Evolutionary conservation across 352 stramenopile genomes (phyloP).

Genomic region (Phytophthora hybrid): DNA sequence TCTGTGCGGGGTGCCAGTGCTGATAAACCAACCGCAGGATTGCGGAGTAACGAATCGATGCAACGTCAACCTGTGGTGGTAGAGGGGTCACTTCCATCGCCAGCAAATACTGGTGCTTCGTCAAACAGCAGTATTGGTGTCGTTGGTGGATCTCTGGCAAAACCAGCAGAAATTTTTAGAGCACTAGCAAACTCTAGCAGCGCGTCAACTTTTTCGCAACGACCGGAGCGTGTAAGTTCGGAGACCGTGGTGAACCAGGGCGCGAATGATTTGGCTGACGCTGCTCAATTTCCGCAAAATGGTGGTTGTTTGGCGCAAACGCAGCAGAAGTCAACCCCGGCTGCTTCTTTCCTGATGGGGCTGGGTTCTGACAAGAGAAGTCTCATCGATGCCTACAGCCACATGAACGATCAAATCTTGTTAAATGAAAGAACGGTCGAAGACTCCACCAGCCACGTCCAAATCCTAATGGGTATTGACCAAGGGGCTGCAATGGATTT

Average conservation of each 20-base stretch:
- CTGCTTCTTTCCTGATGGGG: slow-evolving; percentile 5
- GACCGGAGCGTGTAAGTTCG: background rate
- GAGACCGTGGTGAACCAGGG: no score
- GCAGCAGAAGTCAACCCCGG: slow-evolving; percentile 3
- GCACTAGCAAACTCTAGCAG: slow-evolving; percentile 9
- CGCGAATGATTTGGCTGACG: no score
- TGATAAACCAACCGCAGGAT: background rate
- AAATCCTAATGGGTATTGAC: slow-evolving; percentile 36
- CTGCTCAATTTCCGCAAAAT: background rate
- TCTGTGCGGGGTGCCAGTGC: background rate
- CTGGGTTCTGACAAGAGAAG: slow-evolving; percentile 23
- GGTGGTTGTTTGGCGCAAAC: background rate
- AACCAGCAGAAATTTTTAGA: slow-evolving; percentile 15
- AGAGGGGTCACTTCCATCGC: background rate
- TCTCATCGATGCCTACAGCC: slow-evolving; percentile 41
- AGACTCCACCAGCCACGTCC: slow-evolving; percentile 33
- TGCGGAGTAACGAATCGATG: background rate
- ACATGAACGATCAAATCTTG: slow-evolving; percentile 50
- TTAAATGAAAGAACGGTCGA: slow-evolving; percentile 53
- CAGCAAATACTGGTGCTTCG: background rate
- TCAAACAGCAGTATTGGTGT: background rate
- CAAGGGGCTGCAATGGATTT: slow-evolving; percentile 38
- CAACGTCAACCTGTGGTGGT: background rate
- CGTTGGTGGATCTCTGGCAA: background rate
- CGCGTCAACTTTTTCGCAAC: background rate